Percentiles rank a stretch among this genome's conserved stretches.
phyloP scores from a whole-genome alignment of 805 yeast genomes.

The Saccharomycopsis vini region DNA sequence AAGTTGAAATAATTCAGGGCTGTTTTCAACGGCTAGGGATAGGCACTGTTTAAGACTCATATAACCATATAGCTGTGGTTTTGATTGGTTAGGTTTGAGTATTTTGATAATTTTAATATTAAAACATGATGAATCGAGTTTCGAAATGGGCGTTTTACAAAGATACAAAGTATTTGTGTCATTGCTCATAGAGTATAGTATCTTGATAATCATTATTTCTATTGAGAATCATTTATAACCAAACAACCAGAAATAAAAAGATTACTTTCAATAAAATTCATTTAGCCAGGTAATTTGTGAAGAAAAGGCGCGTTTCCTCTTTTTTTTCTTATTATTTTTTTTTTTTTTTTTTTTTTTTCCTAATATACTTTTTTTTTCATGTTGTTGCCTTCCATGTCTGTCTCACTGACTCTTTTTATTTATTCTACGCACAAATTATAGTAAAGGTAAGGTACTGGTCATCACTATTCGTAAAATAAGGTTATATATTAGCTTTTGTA shows the following conservation, averaged over 20 bases:
- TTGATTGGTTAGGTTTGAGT: not conserved
- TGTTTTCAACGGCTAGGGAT: constrained; percentile 6
- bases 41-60: constrained; percentile 13
- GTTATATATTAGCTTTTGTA: too few species aligned
- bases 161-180: constrained; percentile 9
- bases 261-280: too few species aligned
- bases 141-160: constrained; percentile 3
- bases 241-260: too few species aligned
- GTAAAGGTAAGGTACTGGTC: too few species aligned
- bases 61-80: constrained; percentile 4
- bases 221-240: too few species aligned
- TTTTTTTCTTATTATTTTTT: constrained; percentile 15
- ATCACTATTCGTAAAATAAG: too few species aligned
- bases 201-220: constrained; percentile 11
- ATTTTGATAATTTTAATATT: constrained; percentile 3
- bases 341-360: constrained; percentile 11
- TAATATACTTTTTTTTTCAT: too few species aligned
- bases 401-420: too few species aligned
- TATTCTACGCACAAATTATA: too few species aligned
- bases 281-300: too few species aligned
- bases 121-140: constrained; percentile 5
- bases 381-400: too few species aligned
- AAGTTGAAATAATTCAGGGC: constrained; percentile 16
- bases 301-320: not conserved
- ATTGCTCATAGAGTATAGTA: constrained; percentile 10